A percentile compares a stretch with the other conserved stretches of the same genome.
These are phyloP conservation scores for Gautieria morchelliformis DNA, from an alignment of 768 basidiomycete genomes.

Conservation along the genomic window DNA sequence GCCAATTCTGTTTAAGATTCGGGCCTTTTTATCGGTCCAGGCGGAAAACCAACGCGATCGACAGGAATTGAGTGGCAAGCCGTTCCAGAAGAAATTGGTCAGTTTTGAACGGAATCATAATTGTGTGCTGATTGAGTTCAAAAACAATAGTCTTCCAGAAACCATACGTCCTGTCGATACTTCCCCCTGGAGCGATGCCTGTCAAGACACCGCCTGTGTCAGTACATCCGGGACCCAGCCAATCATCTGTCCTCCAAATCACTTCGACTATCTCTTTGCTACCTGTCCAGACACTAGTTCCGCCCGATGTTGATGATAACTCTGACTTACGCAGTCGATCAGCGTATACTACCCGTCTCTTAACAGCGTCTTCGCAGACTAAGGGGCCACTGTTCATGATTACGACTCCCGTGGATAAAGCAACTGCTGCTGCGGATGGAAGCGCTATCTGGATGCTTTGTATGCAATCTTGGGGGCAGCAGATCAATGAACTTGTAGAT, in stretches of 20 bases:
- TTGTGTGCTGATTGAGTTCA: slow-evolving; percentile 2
- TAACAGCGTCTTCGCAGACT: slow-evolving; percentile 44
- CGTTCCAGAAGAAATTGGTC: slow-evolving; percentile 77
- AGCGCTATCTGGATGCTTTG: slow-evolving; percentile 67
- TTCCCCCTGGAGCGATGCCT: slow-evolving; percentile 58
- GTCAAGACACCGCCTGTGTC: slow-evolving; percentile 15
- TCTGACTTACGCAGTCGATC: slow-evolving; percentile 19
- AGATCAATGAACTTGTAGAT: slow-evolving; percentile 75
- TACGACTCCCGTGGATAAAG: slow-evolving; percentile 67
- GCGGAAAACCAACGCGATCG: slow-evolving; percentile 43
- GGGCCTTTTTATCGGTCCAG: slow-evolving; percentile 53
- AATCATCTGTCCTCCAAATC: slow-evolving; percentile 58
- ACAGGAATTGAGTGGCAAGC: slow-evolving; percentile 60
- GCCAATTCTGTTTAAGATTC: slow-evolving; percentile 36
- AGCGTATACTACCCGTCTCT: slow-evolving; percentile 46
- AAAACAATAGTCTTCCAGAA: slow-evolving; percentile 48
- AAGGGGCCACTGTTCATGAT: slow-evolving; percentile 52
- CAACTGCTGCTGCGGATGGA: slow-evolving; percentile 56
- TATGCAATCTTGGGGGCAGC: slow-evolving; percentile 68
- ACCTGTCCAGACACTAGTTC: slow-evolving; percentile 50
- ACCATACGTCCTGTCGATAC: slow-evolving; percentile 69
- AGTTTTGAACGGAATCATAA: slow-evolving; percentile 8
- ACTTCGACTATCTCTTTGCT: slow-evolving; percentile 59
- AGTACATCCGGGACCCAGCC: slow-evolving; percentile 26
- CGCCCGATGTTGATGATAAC: slow-evolving; percentile 37